Evolutionary conservation across 805 yeast species (phyloP).

Genomic region (Myxozyma monticola): DNA sequence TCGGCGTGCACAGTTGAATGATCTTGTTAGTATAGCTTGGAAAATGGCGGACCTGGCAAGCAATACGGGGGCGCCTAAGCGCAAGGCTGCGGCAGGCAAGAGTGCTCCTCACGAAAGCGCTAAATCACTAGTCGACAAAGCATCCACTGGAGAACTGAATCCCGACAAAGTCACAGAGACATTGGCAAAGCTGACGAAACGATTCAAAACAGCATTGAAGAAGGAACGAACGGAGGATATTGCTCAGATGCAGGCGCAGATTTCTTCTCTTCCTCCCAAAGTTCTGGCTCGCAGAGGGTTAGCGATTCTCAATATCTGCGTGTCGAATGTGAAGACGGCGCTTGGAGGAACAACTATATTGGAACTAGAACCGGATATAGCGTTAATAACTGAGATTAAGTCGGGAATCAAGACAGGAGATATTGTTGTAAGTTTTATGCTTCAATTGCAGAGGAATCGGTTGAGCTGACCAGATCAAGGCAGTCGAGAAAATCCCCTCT

Average conservation of each 20-base stretch:
- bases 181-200: constrained; percentile 15
- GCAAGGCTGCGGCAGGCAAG: too few species aligned
- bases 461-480: constrained; percentile 9
- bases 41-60: too few species aligned
- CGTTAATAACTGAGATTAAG: constrained; percentile 39
- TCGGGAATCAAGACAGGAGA: constrained; percentile 32
- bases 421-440: constrained; percentile 20
- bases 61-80: too few species aligned
- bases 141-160: too few species aligned
- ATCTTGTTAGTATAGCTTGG: too few species aligned
- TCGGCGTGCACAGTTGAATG: too few species aligned
- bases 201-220: constrained; percentile 19
- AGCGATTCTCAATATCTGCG: constrained; percentile 66
- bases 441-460: too few species aligned
- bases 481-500: constrained; percentile 12
- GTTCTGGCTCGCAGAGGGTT: constrained; percentile 68
- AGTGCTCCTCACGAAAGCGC: too few species aligned
- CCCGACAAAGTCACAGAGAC: too few species aligned
- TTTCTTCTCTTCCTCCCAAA: constrained; percentile 57
- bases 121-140: too few species aligned
- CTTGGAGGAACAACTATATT: constrained; percentile 72
- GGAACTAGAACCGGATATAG: constrained; percentile 62
- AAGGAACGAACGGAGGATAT: constrained; percentile 57
- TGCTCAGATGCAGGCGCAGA: constrained; percentile 47
- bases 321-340: constrained; percentile 69